Percentiles rank a stretch among this genome's conserved stretches.
Conservation (phyloP, 139 green algal species). For the Chlorella sp. region DNA sequence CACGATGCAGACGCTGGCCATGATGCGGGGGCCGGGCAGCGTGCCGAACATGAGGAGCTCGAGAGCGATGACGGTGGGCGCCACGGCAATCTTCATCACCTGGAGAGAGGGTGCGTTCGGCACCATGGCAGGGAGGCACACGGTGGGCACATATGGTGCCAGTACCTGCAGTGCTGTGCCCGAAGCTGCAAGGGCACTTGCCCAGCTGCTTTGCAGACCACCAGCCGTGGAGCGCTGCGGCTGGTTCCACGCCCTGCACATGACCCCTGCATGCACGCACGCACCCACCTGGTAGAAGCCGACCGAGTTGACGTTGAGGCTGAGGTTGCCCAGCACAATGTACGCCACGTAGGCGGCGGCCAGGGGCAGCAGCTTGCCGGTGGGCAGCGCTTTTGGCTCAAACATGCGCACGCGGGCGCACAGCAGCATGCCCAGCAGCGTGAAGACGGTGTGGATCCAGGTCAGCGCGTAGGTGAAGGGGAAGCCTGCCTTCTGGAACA, state of each 20-base stretch:
- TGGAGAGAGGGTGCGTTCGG: neutral
- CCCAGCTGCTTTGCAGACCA: no score
- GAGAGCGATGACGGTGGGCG: slow-evolving; percentile 72
- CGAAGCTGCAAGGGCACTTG: no score
- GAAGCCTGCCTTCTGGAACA: slow-evolving; percentile 66
- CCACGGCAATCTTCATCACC: slow-evolving; percentile 84
- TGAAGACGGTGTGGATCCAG: slow-evolving; percentile 78
- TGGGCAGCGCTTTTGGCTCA: slow-evolving; percentile 44
- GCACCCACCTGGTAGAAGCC: slow-evolving; percentile 76
- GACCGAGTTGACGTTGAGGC: slow-evolving; percentile 83
- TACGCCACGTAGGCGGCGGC: slow-evolving; percentile 80
- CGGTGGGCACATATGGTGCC: no score
- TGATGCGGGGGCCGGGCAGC: slow-evolving; percentile 37
- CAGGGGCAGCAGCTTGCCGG: slow-evolving; percentile 47
- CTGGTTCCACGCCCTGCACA: no score
- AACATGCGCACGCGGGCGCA: slow-evolving; percentile 45
- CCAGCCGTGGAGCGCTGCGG: no score
- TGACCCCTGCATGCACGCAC: no score
- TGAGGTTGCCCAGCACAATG: slow-evolving; percentile 84
- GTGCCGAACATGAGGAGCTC: slow-evolving; percentile 60
- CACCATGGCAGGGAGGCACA: neutral
- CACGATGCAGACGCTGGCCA: slow-evolving; percentile 57
- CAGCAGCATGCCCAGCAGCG: slow-evolving; percentile 39
- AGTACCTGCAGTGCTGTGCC: no score
- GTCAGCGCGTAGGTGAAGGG: slow-evolving; percentile 75